These are phyloP conservation scores for Paracorniculantispora psalliotae DNA, from an alignment of 2,329 filamentous ascomycete genomes.

Conservation along the genomic window DNA sequence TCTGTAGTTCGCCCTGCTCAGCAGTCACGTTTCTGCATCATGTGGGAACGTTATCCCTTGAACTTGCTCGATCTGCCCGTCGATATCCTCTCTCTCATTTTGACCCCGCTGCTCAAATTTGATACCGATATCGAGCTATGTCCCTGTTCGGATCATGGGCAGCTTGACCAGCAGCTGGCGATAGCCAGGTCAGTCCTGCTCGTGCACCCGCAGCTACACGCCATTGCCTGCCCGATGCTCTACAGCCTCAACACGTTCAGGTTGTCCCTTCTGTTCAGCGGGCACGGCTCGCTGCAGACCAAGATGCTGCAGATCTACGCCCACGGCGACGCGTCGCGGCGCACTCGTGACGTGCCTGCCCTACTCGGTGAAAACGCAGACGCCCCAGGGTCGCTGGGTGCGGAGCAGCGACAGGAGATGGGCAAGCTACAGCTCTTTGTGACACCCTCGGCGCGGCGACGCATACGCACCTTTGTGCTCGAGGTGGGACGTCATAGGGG, in stretches of 20 bases:
- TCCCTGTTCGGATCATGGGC: conserved; percentile 20
- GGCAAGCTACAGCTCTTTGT: conserved; percentile 10
- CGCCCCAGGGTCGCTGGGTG: conserved; percentile 12
- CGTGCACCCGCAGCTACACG: conserved; percentile 28
- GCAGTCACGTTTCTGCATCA: too few species aligned
- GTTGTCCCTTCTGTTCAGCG: conserved; percentile 23
- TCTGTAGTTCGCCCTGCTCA: too few species aligned
- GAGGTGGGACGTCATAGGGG: conserved; percentile 26
- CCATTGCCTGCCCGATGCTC: conserved; percentile 27
- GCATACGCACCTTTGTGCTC: conserved; percentile 25
- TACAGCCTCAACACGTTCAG: conserved; percentile 28
- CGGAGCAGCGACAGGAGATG: conserved; percentile 4
- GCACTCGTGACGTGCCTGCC: background rate
- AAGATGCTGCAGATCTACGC: conserved; percentile 19
- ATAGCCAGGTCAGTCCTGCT: conserved; percentile 27
- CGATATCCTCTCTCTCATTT: conserved; percentile 28
- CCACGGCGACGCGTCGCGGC: background rate
- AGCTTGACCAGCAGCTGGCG: conserved; percentile 14
- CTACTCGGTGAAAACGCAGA: conserved; percentile 6
- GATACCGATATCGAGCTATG: conserved; percentile 23
- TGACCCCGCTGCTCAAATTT: conserved; percentile 25
- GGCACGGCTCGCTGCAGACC: conserved; percentile 25
- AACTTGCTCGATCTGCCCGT: conserved; percentile 31
- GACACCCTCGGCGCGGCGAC: conserved; percentile 7
- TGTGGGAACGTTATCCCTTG: conserved; percentile 8